These are phyloP conservation scores for Boletus austroedulis DNA, from an alignment of 1,284 basidiomycete genomes.

Conservation along the genomic window DNA sequence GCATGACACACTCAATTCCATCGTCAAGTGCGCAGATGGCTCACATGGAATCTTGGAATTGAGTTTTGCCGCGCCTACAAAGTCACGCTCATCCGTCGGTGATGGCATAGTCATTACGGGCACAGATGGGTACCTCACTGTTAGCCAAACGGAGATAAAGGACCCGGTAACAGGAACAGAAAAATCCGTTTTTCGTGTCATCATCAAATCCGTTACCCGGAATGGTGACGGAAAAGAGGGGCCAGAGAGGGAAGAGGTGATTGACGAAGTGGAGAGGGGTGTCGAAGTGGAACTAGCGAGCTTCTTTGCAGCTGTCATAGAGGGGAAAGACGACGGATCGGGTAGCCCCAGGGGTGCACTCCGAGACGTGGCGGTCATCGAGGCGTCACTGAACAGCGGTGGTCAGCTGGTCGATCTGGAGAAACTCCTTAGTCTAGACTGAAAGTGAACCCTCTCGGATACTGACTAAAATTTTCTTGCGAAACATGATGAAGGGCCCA, in stretches of 20 bases:
- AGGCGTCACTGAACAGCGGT: slow-evolving; percentile 71
- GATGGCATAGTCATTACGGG: slow-evolving; percentile 56
- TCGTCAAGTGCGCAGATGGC: slow-evolving; percentile 49
- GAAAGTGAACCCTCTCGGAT: not conserved
- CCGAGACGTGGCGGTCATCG: slow-evolving; percentile 71
- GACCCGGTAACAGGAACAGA: slow-evolving; percentile 23
- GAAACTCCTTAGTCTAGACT: slow-evolving; percentile 33
- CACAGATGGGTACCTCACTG: slow-evolving; percentile 55
- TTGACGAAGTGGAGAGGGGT: slow-evolving; percentile 49
- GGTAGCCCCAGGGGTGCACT: slow-evolving; percentile 60
- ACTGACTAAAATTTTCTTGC: not conserved
- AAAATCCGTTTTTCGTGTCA: slow-evolving; percentile 35
- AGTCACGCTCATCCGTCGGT: slow-evolving; percentile 37
- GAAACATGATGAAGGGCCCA: no score
- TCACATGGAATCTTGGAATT: slow-evolving; percentile 60
- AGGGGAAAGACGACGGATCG: slow-evolving; percentile 45
- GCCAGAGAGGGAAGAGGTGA: slow-evolving; percentile 49
- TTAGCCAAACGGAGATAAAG: slow-evolving; percentile 38
- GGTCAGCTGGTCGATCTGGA: slow-evolving; percentile 60
- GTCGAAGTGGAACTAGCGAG: slow-evolving; percentile 58
- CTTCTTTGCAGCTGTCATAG: slow-evolving; percentile 54
- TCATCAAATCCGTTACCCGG: slow-evolving; percentile 42
- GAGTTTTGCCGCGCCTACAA: slow-evolving; percentile 55
- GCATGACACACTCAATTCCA: slow-evolving; percentile 68
- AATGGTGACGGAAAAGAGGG: slow-evolving; percentile 44